Percentiles rank a stretch among this genome's conserved stretches.
Evolutionary conservation across 495 filamentous ascomycete species (phyloP).

Genomic region (Clavariopsis aquatica): DNA sequence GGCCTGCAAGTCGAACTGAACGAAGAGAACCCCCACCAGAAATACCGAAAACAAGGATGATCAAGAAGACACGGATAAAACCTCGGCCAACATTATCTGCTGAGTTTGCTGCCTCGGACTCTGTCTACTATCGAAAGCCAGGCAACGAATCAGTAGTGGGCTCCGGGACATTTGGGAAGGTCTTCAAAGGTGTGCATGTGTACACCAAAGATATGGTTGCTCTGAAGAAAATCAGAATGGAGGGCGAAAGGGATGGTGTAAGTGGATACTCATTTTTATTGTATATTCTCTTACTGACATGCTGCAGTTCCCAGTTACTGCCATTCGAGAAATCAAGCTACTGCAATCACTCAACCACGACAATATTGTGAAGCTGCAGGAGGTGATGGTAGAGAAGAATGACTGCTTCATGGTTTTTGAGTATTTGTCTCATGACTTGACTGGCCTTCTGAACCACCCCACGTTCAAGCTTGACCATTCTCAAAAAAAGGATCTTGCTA

Average conservation of each 20-base stretch:
- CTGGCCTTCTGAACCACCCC: slow-evolving; percentile 87
- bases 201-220: slow-evolving; percentile 90
- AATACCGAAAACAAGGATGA: slow-evolving; percentile 60
- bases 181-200: slow-evolving; percentile 96
- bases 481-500: slow-evolving; percentile 91
- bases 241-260: slow-evolving; percentile 88
- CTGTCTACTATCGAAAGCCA: slow-evolving; percentile 87
- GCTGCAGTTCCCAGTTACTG: slow-evolving; percentile 84
- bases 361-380: slow-evolving; percentile 84
- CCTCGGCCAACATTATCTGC: slow-evolving; percentile 66
- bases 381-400: slow-evolving; percentile 98
- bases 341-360: slow-evolving; percentile 89
- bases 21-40: slow-evolving; percentile 44
- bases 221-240: slow-evolving; percentile 92
- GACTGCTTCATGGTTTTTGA: slow-evolving; percentile 99
- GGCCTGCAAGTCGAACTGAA: slow-evolving; percentile 49
- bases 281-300: slow-evolving; percentile 28
- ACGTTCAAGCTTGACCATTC: slow-evolving; percentile 80
- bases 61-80: slow-evolving; percentile 63
- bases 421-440: slow-evolving; percentile 93
- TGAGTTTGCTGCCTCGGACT: slow-evolving; percentile 75
- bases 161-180: slow-evolving; percentile 93
- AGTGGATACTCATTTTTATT: slow-evolving; percentile 22
- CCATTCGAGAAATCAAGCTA: slow-evolving; percentile 93
- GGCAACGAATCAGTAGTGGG: slow-evolving; percentile 94